Evolutionary conservation across 345 rosid species (phyloP).

Genomic region (Eucalyptus cladocalyx): DNA sequence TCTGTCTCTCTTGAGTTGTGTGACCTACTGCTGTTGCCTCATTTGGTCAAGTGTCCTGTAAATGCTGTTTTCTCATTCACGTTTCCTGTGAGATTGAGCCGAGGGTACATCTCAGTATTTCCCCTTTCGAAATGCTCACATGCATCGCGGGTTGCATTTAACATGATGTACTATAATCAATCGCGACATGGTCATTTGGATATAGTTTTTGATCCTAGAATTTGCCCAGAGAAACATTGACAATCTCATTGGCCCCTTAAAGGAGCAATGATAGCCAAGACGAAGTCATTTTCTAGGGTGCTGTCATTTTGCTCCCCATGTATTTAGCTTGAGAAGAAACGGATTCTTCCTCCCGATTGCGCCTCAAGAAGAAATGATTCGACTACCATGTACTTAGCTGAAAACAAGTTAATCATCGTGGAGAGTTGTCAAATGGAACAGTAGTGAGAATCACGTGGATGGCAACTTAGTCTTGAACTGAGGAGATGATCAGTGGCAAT

Average conservation of each 20-base stretch:
- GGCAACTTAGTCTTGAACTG: neutral
- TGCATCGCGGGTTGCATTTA: neutral
- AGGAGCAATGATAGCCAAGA: neutral
- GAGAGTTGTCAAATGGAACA: neutral
- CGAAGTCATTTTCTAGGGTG: neutral
- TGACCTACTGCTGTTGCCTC: neutral
- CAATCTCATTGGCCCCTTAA: neutral
- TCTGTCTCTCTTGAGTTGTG: neutral
- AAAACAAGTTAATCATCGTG: neutral
- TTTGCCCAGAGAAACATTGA: neutral
- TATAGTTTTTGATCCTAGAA: neutral
- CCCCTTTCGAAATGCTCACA: neutral
- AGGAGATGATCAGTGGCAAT: neutral
- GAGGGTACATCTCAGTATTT: neutral
- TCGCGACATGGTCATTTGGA: neutral
- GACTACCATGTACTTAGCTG: neutral
- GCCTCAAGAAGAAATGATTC: neutral
- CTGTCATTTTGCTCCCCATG: neutral
- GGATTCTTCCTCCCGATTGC: neutral
- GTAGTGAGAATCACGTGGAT: neutral
- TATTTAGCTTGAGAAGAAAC: neutral
- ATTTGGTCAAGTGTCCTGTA: neutral
- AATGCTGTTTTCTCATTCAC: neutral
- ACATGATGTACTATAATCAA: neutral
- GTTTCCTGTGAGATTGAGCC: neutral